These are phyloP conservation scores for Boletus subparvulus DNA, from an alignment of 768 basidiomycete genomes.

Conservation along the genomic window DNA sequence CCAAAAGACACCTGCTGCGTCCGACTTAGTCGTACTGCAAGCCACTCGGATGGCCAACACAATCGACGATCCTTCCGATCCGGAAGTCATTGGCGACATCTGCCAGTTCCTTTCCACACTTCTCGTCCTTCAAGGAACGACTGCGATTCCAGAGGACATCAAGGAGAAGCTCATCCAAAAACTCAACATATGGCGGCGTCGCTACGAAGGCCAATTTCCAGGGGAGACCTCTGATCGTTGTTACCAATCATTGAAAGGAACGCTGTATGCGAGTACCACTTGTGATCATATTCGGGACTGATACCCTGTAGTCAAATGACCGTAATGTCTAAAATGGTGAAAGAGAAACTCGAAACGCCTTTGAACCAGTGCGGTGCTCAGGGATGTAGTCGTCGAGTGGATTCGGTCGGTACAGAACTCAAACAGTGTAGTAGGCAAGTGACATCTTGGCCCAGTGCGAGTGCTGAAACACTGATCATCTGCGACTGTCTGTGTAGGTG, in stretches of 20 bases:
- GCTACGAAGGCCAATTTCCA: slow-evolving; percentile 31
- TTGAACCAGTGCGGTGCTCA: slow-evolving; percentile 35
- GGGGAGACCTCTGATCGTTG: slow-evolving; percentile 38
- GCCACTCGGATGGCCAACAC: slow-evolving; percentile 35
- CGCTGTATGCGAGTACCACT: slow-evolving; percentile 23
- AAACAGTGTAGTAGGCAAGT: slow-evolving; percentile 40
- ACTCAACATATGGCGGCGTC: slow-evolving; percentile 33
- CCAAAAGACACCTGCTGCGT: slow-evolving; percentile 29
- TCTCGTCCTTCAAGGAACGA: slow-evolving; percentile 38
- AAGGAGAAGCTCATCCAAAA: slow-evolving; percentile 35
- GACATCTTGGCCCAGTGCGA: not conserved
- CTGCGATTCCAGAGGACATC: slow-evolving; percentile 32
- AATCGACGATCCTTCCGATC: slow-evolving; percentile 8
- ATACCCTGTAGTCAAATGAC: slow-evolving; percentile 27
- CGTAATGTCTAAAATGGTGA: slow-evolving; percentile 30
- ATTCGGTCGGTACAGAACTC: slow-evolving; percentile 21
- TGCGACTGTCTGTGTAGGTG: slow-evolving; percentile 29
- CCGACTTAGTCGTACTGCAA: slow-evolving; percentile 37
- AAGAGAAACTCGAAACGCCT: slow-evolving; percentile 28
- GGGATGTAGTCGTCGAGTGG: slow-evolving; percentile 23
- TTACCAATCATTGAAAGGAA: slow-evolving; percentile 30
- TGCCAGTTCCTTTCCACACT: slow-evolving; percentile 43
- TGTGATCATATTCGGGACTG: not conserved
- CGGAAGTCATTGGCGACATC: slow-evolving; percentile 31
- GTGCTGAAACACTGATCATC: not conserved